Evolutionary conservation across 345 rosid species (phyloP), one percentile per base, ranked within the genome.

Genomic region (Hypericum perforatum): DNA sequence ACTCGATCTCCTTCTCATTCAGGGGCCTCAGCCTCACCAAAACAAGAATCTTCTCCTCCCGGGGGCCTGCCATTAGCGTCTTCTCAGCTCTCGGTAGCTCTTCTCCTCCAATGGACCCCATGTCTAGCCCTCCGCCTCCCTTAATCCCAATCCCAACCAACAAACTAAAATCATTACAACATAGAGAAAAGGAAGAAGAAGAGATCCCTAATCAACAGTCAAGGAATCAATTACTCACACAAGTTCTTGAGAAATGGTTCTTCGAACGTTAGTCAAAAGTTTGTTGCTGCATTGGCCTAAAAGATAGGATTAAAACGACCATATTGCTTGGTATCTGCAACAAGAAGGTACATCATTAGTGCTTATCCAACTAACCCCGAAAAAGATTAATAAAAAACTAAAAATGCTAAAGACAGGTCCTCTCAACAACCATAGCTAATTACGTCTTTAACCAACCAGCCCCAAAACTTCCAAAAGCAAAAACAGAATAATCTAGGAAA

Each of bases 21-120:
- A 88, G 70, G 58, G 98, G 98, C 79, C 98, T 81, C 73, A 85
- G 61, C 74, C 97, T 85, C 73, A 92, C 90, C 71, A 85, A 63
- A 64, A 88, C 97, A 41, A 88, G 76, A 63, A 92, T 92, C 78
- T 80, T 88, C 74, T 91, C 98, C 63, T 88, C 95, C 0, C 79
- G 78, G 43, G 82, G 63, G 61, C 64, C 60, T 37, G 68, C 65
- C 64, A 59, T 64, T 71, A 80, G 95, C 75, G 79, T 68, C 72
- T 80, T 88, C 70, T 82, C 96, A 76, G 73, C 61, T 70, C 78
- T 82, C 70, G 63, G 75, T 46, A 78, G 70, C 76, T 82, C 83
- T 55, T 84, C 96, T 59, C 71, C 88, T 40, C 78, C 79, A 63
- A 80, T 81, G 37, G 94, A 81, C 62, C 94, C 97, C 98, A 88